Evolutionary conservation across 2,329 filamentous ascomycete genomes (phyloP), one percentile per base, ranked within the genome.

Genomic region (Cercospora sojina): DNA sequence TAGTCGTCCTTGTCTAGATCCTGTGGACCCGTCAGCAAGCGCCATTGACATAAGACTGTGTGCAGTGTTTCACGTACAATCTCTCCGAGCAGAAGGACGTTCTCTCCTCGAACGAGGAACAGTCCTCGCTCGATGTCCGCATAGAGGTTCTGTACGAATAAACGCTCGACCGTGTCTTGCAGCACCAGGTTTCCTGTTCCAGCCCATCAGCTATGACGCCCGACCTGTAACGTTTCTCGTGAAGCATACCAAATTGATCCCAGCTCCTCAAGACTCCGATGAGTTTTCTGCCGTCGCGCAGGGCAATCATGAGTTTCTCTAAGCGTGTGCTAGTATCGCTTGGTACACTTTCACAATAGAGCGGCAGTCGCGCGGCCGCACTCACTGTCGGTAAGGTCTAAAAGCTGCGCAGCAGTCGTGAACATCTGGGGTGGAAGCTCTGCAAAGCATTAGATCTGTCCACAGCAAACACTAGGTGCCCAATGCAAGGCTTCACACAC

Each of bases 1-100:
- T 96, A 89, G 78, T 99, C 95, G 79, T 99, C 95, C 76, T 91
- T 92, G 82, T 99, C 95, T 25, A 99, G 87, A 78, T 99, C 95
- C 84, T 86, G 49, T 41, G 35, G n/a, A 29, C 32, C 43, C 8
- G 53, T 67, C 41, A 67, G 69, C 63, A 59, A 43, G 10, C 43
- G 38, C 55, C 9, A 29, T 27, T 57, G 13, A 55, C 16, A 18
- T 16, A 16, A 27, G 10, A 18, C 18, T n/a, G 35, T 32, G 7
- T 56, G 27, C 49, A 13, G 18, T 10, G 32, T 27, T 18, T 56
- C 25, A 64, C 82, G 57, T 80, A 86, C 85, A 74, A 99, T 96
- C 80, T 98, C 96, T 41, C 95, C 95, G 18, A 98, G 86, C 53
- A 99, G 84, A 60, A 97, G 84, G n/a, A 99, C 95, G 78, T 99